These are phyloP conservation scores for Anethum foeniculum DNA, from an alignment of 140 eudicot species.

Conservation along the genomic window DNA sequence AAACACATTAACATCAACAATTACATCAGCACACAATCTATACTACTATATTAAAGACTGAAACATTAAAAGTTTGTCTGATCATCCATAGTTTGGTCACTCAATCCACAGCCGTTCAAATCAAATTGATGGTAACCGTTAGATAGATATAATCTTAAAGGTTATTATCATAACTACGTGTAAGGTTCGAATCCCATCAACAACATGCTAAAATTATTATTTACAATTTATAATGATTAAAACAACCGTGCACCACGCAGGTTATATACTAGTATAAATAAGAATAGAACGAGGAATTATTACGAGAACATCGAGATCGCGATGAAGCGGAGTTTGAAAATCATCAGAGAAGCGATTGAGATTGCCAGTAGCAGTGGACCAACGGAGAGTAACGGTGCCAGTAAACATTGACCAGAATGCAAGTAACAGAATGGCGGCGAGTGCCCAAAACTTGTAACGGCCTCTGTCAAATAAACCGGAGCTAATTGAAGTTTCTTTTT, in stretches of 20 bases:
- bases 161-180: too few species aligned
- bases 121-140: too few species aligned
- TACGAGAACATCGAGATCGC: conserved; percentile 78
- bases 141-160: too few species aligned
- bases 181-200: too few species aligned
- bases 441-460: conserved; percentile 77
- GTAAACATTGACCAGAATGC: conserved; percentile 94
- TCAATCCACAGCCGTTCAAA: too few species aligned
- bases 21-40: background rate
- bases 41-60: too few species aligned
- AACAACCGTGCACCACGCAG: too few species aligned
- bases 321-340: conserved; percentile 31
- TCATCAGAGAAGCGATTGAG: conserved; percentile 57
- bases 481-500: conserved; percentile 42
- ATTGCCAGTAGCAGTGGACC: conserved; percentile 83
- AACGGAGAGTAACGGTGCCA: conserved; percentile 81
- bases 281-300: background rate
- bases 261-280: too few species aligned
- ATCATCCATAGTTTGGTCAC: too few species aligned
- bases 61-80: too few species aligned
- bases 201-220: too few species aligned
- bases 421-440: conserved; percentile 70
- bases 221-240: too few species aligned
- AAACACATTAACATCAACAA: background rate
- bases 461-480: conserved; percentile 48